Percentiles rank a stretch among this genome's conserved stretches.
Conservation (phyloP, 1,284 basidiomycete species). For the Ceratobasidium sp. region DNA sequence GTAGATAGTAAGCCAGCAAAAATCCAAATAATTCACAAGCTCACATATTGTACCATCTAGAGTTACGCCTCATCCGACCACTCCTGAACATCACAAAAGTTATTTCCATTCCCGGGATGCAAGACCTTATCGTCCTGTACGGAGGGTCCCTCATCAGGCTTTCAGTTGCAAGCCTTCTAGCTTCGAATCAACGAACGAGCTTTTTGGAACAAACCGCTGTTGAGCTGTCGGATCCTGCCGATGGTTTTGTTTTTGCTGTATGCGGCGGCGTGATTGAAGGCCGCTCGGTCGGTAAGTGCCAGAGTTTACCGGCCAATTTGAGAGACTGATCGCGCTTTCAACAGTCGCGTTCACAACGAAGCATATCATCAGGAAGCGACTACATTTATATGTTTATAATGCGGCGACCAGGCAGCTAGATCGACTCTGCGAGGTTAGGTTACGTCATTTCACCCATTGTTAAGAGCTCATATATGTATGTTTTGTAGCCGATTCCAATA, state of each 20-base stretch:
- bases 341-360: constrained; percentile 19
- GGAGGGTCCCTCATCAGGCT: not conserved
- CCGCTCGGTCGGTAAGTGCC: not conserved
- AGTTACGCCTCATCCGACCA: not conserved
- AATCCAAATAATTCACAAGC: not conserved
- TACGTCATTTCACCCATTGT: not conserved
- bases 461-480: not conserved
- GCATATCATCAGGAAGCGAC: constrained; percentile 8
- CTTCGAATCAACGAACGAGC: not conserved
- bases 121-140: not conserved
- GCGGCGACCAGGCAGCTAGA: not conserved
- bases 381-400: constrained; percentile 14
- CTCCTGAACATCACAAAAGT: not conserved
- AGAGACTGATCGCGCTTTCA: not conserved
- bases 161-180: not conserved
- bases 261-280: constrained; percentile 3
- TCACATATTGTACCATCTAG: not conserved
- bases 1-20: constrained; percentile 54
- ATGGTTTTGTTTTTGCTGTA: constrained; percentile 1
- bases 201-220: not conserved
- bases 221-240: not conserved
- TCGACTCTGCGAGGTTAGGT: constrained; percentile 18
- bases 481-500: constrained; percentile 6
- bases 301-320: not conserved
- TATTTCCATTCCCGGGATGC: not conserved